Evolutionary conservation across 2,329 filamentous ascomycete species (phyloP).

Genomic region (Pyrenochaeta sp.): DNA sequence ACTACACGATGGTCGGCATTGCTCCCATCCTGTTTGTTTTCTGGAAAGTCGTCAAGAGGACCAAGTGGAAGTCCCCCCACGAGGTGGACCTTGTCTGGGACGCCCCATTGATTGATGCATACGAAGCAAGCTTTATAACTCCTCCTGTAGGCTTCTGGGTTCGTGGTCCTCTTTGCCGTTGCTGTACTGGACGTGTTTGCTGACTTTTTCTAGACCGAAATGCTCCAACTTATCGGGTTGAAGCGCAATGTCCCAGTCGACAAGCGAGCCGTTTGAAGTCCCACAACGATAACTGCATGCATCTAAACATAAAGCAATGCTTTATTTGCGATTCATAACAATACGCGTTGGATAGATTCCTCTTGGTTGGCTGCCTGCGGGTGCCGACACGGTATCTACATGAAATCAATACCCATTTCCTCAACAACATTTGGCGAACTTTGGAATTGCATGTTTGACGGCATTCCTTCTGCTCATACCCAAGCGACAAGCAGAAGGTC

Average conservation of each 20-base stretch:
- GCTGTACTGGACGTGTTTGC: neutral
- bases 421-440: slow-evolving; percentile 4
- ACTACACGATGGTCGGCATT: slow-evolving; percentile 62
- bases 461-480: slow-evolving; percentile 12
- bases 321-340: slow-evolving; percentile 13
- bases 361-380: slow-evolving; percentile 11
- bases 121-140: slow-evolving; percentile 52
- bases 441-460: slow-evolving; percentile 11
- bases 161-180: neutral
- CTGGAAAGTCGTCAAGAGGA: slow-evolving; percentile 71
- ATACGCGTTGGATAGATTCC: slow-evolving; percentile 19
- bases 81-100: slow-evolving; percentile 59
- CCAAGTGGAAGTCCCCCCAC: slow-evolving; percentile 57
- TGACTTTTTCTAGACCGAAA: slow-evolving; percentile 43
- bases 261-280: slow-evolving; percentile 32
- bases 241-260: slow-evolving; percentile 40
- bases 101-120: slow-evolving; percentile 49
- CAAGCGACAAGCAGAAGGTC: slow-evolving; percentile 26
- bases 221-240: slow-evolving; percentile 43
- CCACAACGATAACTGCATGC: neutral
- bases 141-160: slow-evolving; percentile 40
- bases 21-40: slow-evolving; percentile 60
- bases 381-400: slow-evolving; percentile 11
- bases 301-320: neutral
- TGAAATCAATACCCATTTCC: slow-evolving; percentile 29